A percentile compares a stretch with the other conserved stretches of the same genome.
These are phyloP conservation scores for Saccharomycopsis oosterbeekiorum DNA, from an alignment of 805 yeast genomes.

Conservation along the genomic window DNA sequence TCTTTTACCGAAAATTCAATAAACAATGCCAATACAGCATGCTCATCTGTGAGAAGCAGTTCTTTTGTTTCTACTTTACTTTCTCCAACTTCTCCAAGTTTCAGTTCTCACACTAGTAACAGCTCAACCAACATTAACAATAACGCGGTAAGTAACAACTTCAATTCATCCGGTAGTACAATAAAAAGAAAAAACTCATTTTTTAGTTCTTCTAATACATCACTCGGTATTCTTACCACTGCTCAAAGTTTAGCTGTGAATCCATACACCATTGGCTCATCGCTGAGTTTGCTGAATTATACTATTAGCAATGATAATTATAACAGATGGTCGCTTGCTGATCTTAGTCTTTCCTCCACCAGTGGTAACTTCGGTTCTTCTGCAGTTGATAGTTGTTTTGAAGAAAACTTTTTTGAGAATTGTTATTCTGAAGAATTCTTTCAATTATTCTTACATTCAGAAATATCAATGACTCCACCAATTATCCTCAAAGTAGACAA, in stretches of 20 bases:
- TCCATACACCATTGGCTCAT: conserved; percentile 2
- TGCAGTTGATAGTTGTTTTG: neutral
- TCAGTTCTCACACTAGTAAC: neutral
- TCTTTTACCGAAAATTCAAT: neutral
- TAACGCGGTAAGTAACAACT: neutral
- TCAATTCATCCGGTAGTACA: neutral
- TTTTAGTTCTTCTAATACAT: conserved; percentile 4
- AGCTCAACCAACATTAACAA: neutral
- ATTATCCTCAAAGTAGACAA: conserved; percentile 12
- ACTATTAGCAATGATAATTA: neutral
- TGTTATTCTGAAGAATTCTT: neutral
- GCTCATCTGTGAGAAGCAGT: conserved; percentile 5
- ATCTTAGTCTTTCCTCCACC: neutral
- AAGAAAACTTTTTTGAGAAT: neutral
- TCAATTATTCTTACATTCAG: neutral
- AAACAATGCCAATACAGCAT: neutral
- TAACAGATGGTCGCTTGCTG: neutral
- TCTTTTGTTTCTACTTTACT: conserved; percentile 20
- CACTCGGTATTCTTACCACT: neutral
- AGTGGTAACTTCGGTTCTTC: neutral
- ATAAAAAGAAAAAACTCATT: conserved; percentile 4
- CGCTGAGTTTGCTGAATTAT: neutral
- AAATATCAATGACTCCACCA: conserved; percentile 6
- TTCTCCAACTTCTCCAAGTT: conserved; percentile 10
- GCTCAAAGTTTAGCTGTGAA: conserved; percentile 2